Conservation (phyloP, 352 stramenopile species). For the Thalassiosira exigua region DNA sequence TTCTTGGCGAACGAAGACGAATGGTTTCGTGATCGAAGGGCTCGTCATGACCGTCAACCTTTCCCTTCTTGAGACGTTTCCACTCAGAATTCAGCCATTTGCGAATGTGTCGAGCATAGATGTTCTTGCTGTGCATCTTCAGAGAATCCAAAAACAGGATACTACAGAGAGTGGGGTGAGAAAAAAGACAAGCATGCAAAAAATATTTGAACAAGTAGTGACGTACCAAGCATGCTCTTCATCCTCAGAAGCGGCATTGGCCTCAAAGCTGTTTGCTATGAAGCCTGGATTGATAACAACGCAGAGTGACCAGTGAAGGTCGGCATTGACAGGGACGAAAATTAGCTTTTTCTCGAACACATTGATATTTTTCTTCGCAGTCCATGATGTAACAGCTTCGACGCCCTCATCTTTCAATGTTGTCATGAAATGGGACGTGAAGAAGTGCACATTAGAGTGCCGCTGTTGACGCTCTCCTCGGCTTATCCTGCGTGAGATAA, state of each 20-base stretch:
- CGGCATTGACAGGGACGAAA: conserved; percentile 84
- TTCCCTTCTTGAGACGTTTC: conserved; percentile 61
- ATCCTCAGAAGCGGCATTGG: conserved; percentile 55
- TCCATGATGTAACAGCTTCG: conserved; percentile 80
- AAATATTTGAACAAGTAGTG: background rate
- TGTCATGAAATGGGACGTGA: conserved; percentile 95
- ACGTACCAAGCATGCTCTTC: conserved; percentile 78
- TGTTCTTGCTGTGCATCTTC: conserved; percentile 91
- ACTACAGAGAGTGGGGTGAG: conserved; percentile 56
- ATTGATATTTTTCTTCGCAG: conserved; percentile 76
- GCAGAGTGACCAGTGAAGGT: conserved; percentile 85
- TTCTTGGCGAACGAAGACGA: conserved; percentile 84
- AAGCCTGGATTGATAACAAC: conserved; percentile 82
- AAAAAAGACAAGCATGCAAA: background rate
- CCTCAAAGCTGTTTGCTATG: conserved; percentile 54
- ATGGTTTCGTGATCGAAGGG: conserved; percentile 76
- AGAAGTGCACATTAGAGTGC: conserved; percentile 87
- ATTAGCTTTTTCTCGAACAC: conserved; percentile 85
- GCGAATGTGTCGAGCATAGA: conserved; percentile 86
- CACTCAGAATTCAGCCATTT: conserved; percentile 90
- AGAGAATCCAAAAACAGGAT: conserved; percentile 95
- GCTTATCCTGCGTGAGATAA: conserved; percentile 76
- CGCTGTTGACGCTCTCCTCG: conserved; percentile 41
- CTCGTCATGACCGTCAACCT: conserved; percentile 32
- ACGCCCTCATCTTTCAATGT: conserved; percentile 86